Base-by-base conservation (phyloP, 495 filamentous ascomycete species). In the Aspergillus cavernicola region DNA sequence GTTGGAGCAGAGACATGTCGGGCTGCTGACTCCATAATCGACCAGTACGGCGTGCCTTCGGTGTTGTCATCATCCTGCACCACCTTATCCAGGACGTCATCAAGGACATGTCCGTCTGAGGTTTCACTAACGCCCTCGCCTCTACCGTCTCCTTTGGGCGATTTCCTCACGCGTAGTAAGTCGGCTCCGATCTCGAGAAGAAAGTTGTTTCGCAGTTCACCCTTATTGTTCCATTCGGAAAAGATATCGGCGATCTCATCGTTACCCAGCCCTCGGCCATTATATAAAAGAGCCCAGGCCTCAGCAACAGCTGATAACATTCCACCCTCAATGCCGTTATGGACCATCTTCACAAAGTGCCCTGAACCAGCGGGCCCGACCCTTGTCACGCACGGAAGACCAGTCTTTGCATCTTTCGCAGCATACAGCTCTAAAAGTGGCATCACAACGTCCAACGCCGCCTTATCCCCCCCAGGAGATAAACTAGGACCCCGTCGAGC, bases 331-430 rank as follows among this genome's bases (percentile, higher is more conserved):
- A 89, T 88, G 4, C 85, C 85, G 60, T 47, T 88, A 59, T 90
- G 86, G 0, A 87, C 77, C 84, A 89, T 89, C 66, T 90, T 90
- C 29, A 88, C 84, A 58, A 83, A 89, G 64, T 90, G 83, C 1
- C 85, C 86, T 1, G 79, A 75, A 2, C 87, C 85, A 1, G 80
- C 82, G 4, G 78, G 79, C 0, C 86, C 85, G 57, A 84, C 71
- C 10, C 73, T 73, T 10, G 68, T 80, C 4, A 88, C 85, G 63
- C 86, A 90, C 0, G 84, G 78, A 3, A 67, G 76, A 4, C 83
- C 81, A 3, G 29, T 36, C 19, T 36, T 47, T 20, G 18, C 31
- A 10, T 47, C 44, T 4, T 23, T 23, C 1, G 82, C 85, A 0
- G 83, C 76, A 38, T 86, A 76, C 31, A 71, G 75, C 62, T 81